Evolutionary conservation across 805 yeast species (phyloP), one percentile per base, ranked within the genome.

Genomic region (Pichia membranifaciens): DNA sequence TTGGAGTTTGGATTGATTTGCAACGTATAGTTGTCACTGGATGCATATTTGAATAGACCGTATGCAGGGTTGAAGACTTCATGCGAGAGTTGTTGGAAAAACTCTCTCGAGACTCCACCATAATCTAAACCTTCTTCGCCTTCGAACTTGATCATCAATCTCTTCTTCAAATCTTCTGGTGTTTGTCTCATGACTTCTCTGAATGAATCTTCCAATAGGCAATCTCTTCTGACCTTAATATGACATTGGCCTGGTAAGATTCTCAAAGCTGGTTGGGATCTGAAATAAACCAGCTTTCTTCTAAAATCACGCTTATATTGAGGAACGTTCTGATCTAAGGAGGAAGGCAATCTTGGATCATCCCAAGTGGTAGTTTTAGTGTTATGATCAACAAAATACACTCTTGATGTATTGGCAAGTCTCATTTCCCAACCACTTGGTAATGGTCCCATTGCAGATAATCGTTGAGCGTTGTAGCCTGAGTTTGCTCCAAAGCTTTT

Each of bases 361-460:
- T 93, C 99, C 99, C 99, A 93, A 1, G 99, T 93, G 0, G 99
- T 93, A 0, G 99, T 93, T 71, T 93, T 93, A 29, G 99, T 93
- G 70, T 93, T 93, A 73, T 93, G 99, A 68, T 93, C 99, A 55
- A 93, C 99, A 67, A 93, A 93, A 67, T 93, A 93, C 20, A 93
- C 99, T 66, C 99, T 81, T 9, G 99, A 97, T 1, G 99, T 93
- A 68, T 93, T 93, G 38, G 99, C 95, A 62, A 93, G 78, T 69
- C 99, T 85, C 99, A 93, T 93, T 73, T 93, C 99, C 99, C 99
- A 93, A 46, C 99, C 99, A 46, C 91, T 81, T 41, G 99, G 99
- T 62, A 93, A 74, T 45, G 99, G 99, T 16, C 99, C 99, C 67
- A 93, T 75, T 63, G 95, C 98, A 38, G 96, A 85, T 12, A 93